Percentiles rank a stretch among this genome's conserved stretches.
Evolutionary conservation across 2,329 filamentous ascomycete genomes (phyloP).

Genomic region (Capronia epimyces): DNA sequence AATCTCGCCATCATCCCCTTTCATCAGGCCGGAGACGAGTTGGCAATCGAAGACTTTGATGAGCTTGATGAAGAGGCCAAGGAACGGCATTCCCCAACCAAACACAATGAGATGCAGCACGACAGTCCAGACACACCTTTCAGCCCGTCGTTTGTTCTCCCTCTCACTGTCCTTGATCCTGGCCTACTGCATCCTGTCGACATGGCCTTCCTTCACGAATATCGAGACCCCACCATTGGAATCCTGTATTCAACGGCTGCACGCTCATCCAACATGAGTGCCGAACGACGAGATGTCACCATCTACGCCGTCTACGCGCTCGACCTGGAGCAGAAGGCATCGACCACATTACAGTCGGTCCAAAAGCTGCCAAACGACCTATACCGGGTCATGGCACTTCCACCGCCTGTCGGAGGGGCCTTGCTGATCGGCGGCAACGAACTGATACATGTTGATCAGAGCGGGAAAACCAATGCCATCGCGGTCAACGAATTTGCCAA

Average conservation of each 20-base stretch:
- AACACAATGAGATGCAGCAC: conserved; percentile 37
- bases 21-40: conserved; percentile 74
- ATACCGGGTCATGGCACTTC: conserved; percentile 73
- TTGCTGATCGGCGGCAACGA: conserved; percentile 84
- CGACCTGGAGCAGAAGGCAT: conserved; percentile 86
- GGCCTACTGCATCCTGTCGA: conserved; percentile 82
- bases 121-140: conserved; percentile 59
- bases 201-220: conserved; percentile 90
- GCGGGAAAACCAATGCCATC: conserved; percentile 85
- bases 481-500: conserved; percentile 88
- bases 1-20: conserved; percentile 94
- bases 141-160: conserved; percentile 85
- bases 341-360: conserved; percentile 86
- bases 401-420: conserved; percentile 80
- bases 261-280: conserved; percentile 65
- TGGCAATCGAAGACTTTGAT: conserved; percentile 80
- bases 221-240: conserved; percentile 94
- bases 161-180: conserved; percentile 81
- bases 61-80: conserved; percentile 68
- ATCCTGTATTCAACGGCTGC: conserved; percentile 74
- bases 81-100: conserved; percentile 39
- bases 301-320: conserved; percentile 93
- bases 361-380: conserved; percentile 80
- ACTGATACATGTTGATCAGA: conserved; percentile 91
- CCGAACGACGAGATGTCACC: conserved; percentile 75